Conservation (phyloP, 345 rosid genomes). For the Citrus unshiu region DNA sequence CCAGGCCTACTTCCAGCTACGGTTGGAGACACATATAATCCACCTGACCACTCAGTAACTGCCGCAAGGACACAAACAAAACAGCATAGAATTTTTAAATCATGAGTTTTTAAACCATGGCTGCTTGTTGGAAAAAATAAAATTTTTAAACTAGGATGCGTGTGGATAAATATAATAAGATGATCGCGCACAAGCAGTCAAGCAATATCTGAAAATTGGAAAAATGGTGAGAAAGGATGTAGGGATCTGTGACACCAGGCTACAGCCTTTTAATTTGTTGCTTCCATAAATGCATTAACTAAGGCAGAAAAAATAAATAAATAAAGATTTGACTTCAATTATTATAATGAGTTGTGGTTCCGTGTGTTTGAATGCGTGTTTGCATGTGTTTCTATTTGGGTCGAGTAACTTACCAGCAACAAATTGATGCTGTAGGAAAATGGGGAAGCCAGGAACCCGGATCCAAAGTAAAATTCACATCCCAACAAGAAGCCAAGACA, state of each 20-base stretch:
- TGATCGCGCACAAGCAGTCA: neutral
- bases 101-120: conserved; percentile 4
- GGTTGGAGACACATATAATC: conserved; percentile 87
- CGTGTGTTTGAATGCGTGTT: too few species aligned
- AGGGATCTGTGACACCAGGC: neutral
- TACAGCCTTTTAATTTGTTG: neutral
- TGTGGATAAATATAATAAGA: neutral
- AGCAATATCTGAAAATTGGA: neutral
- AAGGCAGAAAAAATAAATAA: neutral
- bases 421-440: conserved; percentile 79
- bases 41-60: conserved; percentile 98
- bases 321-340: neutral
- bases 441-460: conserved; percentile 12
- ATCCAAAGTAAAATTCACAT: conserved; percentile 10
- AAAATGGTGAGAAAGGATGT: neutral
- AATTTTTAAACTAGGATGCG: neutral
- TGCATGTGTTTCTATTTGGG: neutral
- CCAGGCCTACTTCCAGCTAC: conserved; percentile 97
- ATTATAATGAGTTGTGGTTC: neutral
- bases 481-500: conserved; percentile 34
- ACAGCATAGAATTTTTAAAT: conserved; percentile 10
- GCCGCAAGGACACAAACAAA: conserved; percentile 22
- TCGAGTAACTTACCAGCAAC: conserved; percentile 71
- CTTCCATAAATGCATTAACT: neutral
- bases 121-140: neutral